A percentile compares a stretch with the other conserved stretches of the same genome.
Evolutionary conservation across 1,284 basidiomycete genomes (phyloP).

Genomic region (Sanghuangporus weigelae): DNA sequence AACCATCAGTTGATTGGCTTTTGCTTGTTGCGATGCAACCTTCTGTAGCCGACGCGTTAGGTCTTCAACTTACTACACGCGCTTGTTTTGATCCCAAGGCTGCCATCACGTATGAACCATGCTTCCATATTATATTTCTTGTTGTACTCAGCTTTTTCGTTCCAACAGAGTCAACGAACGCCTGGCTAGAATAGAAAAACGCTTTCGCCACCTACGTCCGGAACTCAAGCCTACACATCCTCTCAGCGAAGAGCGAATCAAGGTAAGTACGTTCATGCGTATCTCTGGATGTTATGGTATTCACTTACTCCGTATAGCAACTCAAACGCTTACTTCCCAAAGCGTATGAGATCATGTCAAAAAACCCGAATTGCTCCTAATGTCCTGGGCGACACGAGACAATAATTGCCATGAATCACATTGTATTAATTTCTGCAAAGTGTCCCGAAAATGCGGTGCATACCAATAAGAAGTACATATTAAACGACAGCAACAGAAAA

Average conservation of each 20-base stretch:
- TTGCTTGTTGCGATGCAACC: not conserved
- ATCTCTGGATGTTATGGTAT: not conserved
- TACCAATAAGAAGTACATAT: not conserved
- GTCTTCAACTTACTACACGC: conserved; percentile 62
- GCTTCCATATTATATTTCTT: not conserved
- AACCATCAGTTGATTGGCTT: not conserved
- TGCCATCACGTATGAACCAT: conserved; percentile 54
- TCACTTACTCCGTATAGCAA: not conserved
- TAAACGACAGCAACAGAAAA: not conserved
- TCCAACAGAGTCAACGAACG: conserved; percentile 40
- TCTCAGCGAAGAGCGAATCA: conserved; percentile 1
- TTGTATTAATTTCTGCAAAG: too few relatives aligned
- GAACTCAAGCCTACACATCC: conserved; percentile 4
- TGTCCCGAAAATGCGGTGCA: not conserved
- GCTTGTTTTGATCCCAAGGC: conserved; percentile 82
- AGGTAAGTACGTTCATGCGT: not conserved
- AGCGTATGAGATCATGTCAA: not conserved
- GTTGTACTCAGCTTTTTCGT: conserved; percentile 32
- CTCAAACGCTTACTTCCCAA: not conserved
- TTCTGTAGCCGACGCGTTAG: conserved; percentile 66
- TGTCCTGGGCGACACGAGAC: not conserved
- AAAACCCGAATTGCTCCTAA: not conserved
- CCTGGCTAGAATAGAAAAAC: not conserved
- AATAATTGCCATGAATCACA: too few relatives aligned
- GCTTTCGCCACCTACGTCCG: not conserved